These are phyloP conservation scores for Seiridium cupressi DNA, from an alignment of 2,329 filamentous ascomycete species.

Conservation along the genomic window DNA sequence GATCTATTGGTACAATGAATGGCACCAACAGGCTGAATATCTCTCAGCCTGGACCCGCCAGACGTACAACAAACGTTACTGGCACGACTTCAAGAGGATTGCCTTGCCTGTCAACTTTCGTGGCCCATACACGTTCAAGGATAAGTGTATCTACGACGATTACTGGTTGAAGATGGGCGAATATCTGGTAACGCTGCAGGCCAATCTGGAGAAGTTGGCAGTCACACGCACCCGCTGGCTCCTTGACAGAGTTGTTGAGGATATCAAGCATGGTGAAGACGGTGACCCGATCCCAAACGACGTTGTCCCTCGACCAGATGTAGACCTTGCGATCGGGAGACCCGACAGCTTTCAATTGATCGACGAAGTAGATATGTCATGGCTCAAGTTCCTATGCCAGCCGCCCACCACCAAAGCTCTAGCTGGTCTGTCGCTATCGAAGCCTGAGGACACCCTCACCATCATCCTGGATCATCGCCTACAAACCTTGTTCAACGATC, in stretches of 20 bases:
- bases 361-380: constrained; percentile 26
- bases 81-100: constrained; percentile 17
- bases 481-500: constrained; percentile 21
- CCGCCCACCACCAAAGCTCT: constrained; percentile 10
- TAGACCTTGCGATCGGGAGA: neutral
- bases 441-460: constrained; percentile 18
- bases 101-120: constrained; percentile 26
- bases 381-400: constrained; percentile 28
- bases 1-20: constrained; percentile 25
- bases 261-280: constrained; percentile 8
- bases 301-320: constrained; percentile 1
- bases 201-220: constrained; percentile 20
- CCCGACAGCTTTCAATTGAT: constrained; percentile 12
- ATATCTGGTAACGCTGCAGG: constrained; percentile 20
- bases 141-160: constrained; percentile 24
- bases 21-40: constrained; percentile 18
- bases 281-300: constrained; percentile 2
- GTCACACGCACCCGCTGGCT: constrained; percentile 22
- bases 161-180: constrained; percentile 26
- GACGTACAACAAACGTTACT: constrained; percentile 16
- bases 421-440: constrained; percentile 15
- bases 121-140: constrained; percentile 26
- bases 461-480: constrained; percentile 27
- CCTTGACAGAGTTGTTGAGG: constrained; percentile 18
- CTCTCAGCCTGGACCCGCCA: constrained; percentile 21